Conservation (phyloP, 2,329 filamentous ascomycete genomes). For the Diaporthe capsici region DNA sequence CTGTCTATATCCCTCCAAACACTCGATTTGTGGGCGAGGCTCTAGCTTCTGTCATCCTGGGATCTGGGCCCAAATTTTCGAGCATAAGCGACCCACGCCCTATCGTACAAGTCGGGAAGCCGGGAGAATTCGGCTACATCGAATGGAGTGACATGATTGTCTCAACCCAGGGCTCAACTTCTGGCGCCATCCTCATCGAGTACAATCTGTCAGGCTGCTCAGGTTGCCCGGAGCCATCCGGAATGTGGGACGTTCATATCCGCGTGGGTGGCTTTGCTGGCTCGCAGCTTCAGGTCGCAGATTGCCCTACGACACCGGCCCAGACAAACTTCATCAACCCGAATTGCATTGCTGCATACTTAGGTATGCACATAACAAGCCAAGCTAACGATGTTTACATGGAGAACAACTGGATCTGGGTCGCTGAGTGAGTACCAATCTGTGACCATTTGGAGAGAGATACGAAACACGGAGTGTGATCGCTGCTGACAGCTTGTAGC, state of each 20-base stretch:
- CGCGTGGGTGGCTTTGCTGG: constrained; percentile 80
- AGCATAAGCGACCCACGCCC: constrained; percentile 71
- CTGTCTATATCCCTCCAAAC: constrained; percentile 62
- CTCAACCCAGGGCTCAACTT: constrained; percentile 74
- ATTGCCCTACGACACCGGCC: constrained; percentile 72
- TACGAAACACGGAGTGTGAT: not conserved
- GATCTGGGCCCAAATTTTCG: constrained; percentile 68
- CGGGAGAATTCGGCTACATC: constrained; percentile 74
- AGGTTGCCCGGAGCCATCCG: constrained; percentile 55
- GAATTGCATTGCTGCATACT: constrained; percentile 55
- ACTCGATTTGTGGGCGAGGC: constrained; percentile 72
- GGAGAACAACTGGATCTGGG: constrained; percentile 67
- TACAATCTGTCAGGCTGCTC: constrained; percentile 71
- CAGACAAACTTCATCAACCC: constrained; percentile 45
- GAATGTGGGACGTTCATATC: constrained; percentile 83
- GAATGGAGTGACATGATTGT: constrained; percentile 82
- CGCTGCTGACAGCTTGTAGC: constrained; percentile 33
- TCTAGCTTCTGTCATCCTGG: constrained; percentile 65
- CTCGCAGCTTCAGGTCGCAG: constrained; percentile 75
- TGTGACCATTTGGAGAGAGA: not conserved
- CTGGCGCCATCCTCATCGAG: constrained; percentile 79
- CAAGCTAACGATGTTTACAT: constrained; percentile 56
- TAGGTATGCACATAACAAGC: constrained; percentile 59
- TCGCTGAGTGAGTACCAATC: constrained; percentile 49
- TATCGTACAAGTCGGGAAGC: constrained; percentile 72